These are phyloP conservation scores for Lojkania enalia DNA, from an alignment of 2,329 filamentous ascomycete species.

Conservation along the genomic window DNA sequence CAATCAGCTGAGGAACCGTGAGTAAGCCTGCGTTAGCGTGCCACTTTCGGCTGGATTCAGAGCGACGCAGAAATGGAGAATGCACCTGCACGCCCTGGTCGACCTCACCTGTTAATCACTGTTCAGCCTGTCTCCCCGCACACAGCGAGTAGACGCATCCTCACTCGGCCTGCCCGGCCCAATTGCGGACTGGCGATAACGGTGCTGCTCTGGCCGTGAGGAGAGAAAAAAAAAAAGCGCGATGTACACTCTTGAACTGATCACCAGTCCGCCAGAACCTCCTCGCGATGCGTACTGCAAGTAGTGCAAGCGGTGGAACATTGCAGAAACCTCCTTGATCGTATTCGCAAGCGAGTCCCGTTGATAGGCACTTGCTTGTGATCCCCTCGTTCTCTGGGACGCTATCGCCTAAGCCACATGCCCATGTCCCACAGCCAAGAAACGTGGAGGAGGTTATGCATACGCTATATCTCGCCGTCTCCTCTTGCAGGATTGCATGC, in stretches of 20 bases:
- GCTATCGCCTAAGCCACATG: not conserved
- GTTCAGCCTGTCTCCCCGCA: slow-evolving; percentile 1
- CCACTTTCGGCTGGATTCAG: slow-evolving; percentile 16
- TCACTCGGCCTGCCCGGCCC: slow-evolving; percentile 5
- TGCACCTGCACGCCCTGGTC: too few relatives aligned
- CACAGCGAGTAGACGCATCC: too few relatives aligned
- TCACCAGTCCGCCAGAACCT: not conserved
- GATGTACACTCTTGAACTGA: not conserved
- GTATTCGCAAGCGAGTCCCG: too few relatives aligned
- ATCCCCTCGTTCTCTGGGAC: too few relatives aligned
- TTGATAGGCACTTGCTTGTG: too few relatives aligned
- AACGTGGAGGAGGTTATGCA: slow-evolving; percentile 15
- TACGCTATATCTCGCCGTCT: too few relatives aligned
- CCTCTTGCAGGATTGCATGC: too few relatives aligned
- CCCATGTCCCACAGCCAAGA: slow-evolving; percentile 15
- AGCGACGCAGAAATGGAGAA: too few relatives aligned
- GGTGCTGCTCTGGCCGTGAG: slow-evolving; percentile 2
- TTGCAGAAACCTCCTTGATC: too few relatives aligned
- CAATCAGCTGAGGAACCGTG: slow-evolving; percentile 19
- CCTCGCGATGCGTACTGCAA: too few relatives aligned
- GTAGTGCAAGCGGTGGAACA: too few relatives aligned
- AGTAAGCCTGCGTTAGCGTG: slow-evolving; percentile 13
- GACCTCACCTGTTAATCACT: slow-evolving; percentile 6
- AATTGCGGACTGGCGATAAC: slow-evolving; percentile 22
- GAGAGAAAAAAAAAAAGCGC: too few relatives aligned